Percentiles rank a stretch among this genome's conserved stretches.
These are phyloP conservation scores for Syzygium aromaticum DNA, from an alignment of 345 rosid genomes.

Conservation along the genomic window DNA sequence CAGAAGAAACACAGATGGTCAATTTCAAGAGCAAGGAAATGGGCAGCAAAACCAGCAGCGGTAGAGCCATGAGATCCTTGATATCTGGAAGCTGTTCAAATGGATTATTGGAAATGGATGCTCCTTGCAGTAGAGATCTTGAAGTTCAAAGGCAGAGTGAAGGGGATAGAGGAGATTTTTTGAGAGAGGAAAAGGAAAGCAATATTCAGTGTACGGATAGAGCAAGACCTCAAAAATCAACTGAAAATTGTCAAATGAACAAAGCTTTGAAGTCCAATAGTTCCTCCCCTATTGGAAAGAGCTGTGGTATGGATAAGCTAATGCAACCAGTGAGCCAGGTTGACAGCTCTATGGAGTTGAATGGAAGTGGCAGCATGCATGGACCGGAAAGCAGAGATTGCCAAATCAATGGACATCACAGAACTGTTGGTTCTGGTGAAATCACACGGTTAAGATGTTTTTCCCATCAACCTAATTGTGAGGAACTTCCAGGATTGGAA, in stretches of 20 bases:
- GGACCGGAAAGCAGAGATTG: neutral
- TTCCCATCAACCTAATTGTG: neutral
- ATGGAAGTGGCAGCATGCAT: neutral
- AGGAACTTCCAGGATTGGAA: neutral
- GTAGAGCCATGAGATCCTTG: neutral
- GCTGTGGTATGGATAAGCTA: neutral
- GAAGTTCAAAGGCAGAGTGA: slow-evolving; percentile 11
- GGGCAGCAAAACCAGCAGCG: neutral
- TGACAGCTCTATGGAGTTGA: neutral
- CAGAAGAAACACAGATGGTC: neutral
- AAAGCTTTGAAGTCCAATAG: neutral
- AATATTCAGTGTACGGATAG: slow-evolving; percentile 14
- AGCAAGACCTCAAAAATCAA: slow-evolving; percentile 2
- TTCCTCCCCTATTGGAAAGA: neutral
- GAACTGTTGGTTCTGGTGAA: neutral
- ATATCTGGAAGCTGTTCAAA: neutral
- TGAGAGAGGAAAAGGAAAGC: slow-evolving; percentile 15
- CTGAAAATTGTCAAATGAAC: neutral
- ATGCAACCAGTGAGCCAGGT: neutral
- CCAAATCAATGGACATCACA: neutral
- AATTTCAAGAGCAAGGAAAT: neutral
- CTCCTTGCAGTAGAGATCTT: neutral
- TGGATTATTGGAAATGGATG: neutral
- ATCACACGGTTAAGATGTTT: neutral
- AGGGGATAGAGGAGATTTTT: slow-evolving; percentile 16